These are phyloP conservation scores for Collybia mongolica DNA, from an alignment of 768 basidiomycete genomes.

Conservation along the genomic window DNA sequence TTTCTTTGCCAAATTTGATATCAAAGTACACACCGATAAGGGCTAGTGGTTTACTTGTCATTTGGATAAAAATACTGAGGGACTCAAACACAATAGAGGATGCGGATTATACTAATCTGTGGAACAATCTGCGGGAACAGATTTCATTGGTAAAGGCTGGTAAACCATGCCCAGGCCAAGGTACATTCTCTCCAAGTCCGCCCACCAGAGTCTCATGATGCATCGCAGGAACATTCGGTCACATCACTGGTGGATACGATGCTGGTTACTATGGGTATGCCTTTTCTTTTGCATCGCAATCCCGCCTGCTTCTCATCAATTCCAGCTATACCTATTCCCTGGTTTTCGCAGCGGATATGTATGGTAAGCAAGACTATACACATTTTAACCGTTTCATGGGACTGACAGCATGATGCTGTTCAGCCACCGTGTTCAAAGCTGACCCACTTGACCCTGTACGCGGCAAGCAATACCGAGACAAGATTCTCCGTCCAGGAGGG, in stretches of 20 bases:
- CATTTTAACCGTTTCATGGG: not conserved
- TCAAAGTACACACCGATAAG: conserved; percentile 71
- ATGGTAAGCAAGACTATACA: conserved; percentile 27
- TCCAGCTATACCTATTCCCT: conserved; percentile 68
- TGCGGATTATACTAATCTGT: conserved; percentile 77
- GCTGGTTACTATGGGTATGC: conserved; percentile 63
- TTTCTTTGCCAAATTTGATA: conserved; percentile 81
- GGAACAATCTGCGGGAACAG: conserved; percentile 70
- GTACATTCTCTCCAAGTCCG: conserved; percentile 14
- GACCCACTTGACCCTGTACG: conserved; percentile 71
- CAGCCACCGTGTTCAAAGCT: conserved; percentile 75
- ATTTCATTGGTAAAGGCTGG: conserved; percentile 68
- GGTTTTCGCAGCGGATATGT: conserved; percentile 61
- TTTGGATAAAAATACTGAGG: no score
- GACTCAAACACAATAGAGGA: conserved; percentile 30
- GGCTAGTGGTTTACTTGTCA: conserved; percentile 30
- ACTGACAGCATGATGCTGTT: not conserved
- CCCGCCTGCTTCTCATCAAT: not conserved
- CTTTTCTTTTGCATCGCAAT: not conserved
- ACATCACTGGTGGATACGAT: conserved; percentile 75
- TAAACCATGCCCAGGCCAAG: conserved; percentile 67
- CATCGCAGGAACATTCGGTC: conserved; percentile 58
- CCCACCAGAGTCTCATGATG: not conserved
- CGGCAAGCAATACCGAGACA: conserved; percentile 70
- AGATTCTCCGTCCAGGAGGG: conserved; percentile 73